A percentile compares a stretch with the other conserved stretches of the same genome.
These are phyloP conservation scores for Evernia prunastri DNA, from an alignment of 495 filamentous ascomycete genomes.

Conservation along the genomic window DNA sequence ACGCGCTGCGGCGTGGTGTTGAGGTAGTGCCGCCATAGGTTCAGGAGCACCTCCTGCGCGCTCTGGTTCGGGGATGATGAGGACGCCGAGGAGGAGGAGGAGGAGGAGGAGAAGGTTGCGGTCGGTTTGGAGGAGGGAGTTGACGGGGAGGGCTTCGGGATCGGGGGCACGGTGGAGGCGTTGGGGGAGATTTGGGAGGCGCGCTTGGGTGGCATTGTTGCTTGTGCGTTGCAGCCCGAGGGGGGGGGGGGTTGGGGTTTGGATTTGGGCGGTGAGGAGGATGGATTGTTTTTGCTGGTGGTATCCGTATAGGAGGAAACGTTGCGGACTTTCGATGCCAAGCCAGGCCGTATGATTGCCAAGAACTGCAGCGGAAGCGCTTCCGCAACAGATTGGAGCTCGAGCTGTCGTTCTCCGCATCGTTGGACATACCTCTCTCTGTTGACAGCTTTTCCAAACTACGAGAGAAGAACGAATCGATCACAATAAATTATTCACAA, in stretches of 20 bases:
- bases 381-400: conserved; percentile 3
- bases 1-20: conserved; percentile 78
- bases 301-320: conserved; percentile 3
- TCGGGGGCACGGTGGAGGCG: conserved; percentile 33
- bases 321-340: conserved; percentile 7
- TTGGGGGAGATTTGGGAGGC: conserved; percentile 34
- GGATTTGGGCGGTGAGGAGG: not conserved
- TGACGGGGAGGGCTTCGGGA: conserved; percentile 15
- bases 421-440: not conserved
- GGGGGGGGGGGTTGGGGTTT: conserved; percentile 10
- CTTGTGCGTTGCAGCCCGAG: conserved; percentile 9
- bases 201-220: conserved; percentile 47
- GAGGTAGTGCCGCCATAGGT: conserved; percentile 68
- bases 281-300: not conserved
- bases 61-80: conserved; percentile 41
- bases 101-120: conserved; percentile 29
- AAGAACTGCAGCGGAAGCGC: not conserved
- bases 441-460: no score
- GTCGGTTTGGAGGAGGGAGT: conserved; percentile 19
- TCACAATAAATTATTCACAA: not conserved
- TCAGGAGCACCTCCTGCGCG: conserved; percentile 45
- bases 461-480: no score
- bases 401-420: not conserved
- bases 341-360: not conserved
- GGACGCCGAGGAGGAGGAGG: conserved; percentile 42